Conservation (phyloP, 83 land plant genomes). For the Picea abies region DNA sequence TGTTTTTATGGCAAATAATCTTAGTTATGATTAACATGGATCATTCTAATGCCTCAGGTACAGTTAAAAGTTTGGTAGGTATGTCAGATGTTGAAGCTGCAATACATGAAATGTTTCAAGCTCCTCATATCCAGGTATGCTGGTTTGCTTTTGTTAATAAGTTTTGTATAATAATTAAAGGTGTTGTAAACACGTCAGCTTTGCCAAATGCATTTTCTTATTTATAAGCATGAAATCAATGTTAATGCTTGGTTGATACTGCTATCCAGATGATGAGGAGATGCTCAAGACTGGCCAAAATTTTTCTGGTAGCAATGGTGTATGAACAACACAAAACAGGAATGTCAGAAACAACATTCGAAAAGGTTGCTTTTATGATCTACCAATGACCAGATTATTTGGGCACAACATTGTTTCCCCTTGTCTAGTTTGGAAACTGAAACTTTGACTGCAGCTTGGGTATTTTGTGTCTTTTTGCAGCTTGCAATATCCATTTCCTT, state of each 20-base stretch:
- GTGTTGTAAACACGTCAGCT: neutral
- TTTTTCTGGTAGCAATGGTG: slow-evolving; percentile 91
- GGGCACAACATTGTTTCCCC: neutral
- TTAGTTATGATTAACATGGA: too few relatives aligned
- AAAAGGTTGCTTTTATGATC: slow-evolving; percentile 57
- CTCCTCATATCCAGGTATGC: slow-evolving; percentile 92
- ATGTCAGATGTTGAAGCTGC: slow-evolving; percentile 91
- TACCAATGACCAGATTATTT: neutral
- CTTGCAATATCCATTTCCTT: slow-evolving; percentile 52
- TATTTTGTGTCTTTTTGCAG: slow-evolving; percentile 40
- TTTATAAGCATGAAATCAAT: neutral
- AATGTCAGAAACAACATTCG: slow-evolving; percentile 89
- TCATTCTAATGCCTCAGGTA: neutral
- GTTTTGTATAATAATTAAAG: slow-evolving; percentile 4
- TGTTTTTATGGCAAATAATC: too few relatives aligned
- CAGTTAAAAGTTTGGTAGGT: slow-evolving; percentile 56
- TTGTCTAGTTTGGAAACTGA: neutral
- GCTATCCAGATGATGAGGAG: slow-evolving; percentile 71
- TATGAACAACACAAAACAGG: slow-evolving; percentile 83
- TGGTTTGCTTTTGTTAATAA: slow-evolving; percentile 2
- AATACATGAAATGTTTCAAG: slow-evolving; percentile 95
- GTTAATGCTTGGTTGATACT: slow-evolving; percentile 6
- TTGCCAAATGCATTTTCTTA: neutral
- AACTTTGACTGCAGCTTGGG: neutral
- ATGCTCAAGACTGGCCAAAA: slow-evolving; percentile 77